Base-by-base conservation (phyloP, 2,329 filamentous ascomycete species). In the Tolypocladium tundrense region DNA sequence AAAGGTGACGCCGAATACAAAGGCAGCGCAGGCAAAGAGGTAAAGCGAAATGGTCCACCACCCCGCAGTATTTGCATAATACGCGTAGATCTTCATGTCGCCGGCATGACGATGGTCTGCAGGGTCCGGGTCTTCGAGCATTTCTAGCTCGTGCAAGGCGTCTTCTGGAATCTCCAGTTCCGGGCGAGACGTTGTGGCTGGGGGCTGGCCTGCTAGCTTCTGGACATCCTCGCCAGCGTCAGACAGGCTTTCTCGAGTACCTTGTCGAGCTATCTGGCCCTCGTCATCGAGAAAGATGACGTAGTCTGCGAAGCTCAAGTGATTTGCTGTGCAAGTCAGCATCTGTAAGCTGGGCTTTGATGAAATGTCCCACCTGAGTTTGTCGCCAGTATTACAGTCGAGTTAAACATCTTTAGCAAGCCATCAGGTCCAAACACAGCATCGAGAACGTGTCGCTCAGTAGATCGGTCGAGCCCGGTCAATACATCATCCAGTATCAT, bases 401-500 rank as follows among this genome's bases (percentile, higher is more conserved):
- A 54, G 3, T 61, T 58, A n/a, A 62, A 57, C 11, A 57, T 60
- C 45, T 59, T 60, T 10, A 71, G 58, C 11, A 76, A 55, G 0
- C 73, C 72, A n/a, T 63, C 63, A 4, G 35, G 33, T 1, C 69
- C 67, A 54, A 77, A 73, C 0, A 76, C 68, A 2, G 64, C 63
- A 0, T 66, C 61, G 40, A 75, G 72, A 1, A 76, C 70, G 11
- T 68, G 66, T 31, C 70, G 63, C 53, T 75, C 72, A 0, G 75
- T 76, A 9, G 71, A 63, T 7, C 67, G 63, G 55, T 75, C 73
- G 3, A 74, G 65, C 4, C 70, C 71, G 1, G 67, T 71, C 19
- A 72, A 62, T 7, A 70, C 66, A 40, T 72, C 71, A 37, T 73
- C 71, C 1, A 72, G 59, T 8, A 73, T 60, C 2, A 71, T 56